A percentile compares a stretch with the other conserved stretches of the same genome.
Conservation (phyloP, 345 rosid genomes). For the Mercurialis annua region DNA sequence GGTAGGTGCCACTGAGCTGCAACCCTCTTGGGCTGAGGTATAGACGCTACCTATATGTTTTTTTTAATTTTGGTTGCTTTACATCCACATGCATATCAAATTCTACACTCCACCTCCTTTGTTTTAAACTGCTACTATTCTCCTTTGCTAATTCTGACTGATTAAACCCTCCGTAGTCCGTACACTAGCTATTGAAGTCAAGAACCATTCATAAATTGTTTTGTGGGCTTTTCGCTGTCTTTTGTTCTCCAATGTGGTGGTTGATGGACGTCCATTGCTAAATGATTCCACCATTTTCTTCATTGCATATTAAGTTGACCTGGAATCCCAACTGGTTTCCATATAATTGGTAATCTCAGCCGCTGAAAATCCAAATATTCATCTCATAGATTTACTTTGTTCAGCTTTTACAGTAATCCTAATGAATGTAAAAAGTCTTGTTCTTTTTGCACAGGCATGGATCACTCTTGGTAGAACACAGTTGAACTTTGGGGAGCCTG, state of each 20-base stretch:
- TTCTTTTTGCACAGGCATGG: conserved; percentile 55
- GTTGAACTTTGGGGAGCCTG: conserved; percentile 90
- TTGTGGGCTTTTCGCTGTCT: not conserved
- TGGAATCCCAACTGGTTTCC: not conserved
- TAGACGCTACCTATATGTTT: not conserved
- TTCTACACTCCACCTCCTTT: not conserved
- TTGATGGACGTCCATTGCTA: not conserved
- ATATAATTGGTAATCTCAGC: conserved; percentile 1
- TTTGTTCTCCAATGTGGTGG: not conserved
- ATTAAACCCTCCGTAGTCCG: not conserved
- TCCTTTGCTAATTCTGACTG: not conserved
- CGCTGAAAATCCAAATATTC: not conserved
- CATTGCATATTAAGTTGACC: not conserved
- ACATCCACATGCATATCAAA: not conserved
- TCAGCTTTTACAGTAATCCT: not conserved
- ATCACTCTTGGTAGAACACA: conserved; percentile 92
- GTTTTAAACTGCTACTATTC: not conserved
- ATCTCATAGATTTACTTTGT: not conserved
- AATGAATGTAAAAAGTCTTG: not conserved
- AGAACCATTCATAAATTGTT: not conserved
- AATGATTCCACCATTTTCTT: too few relatives aligned
- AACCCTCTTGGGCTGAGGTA: conserved; percentile 89
- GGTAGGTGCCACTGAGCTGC: conserved; percentile 73
- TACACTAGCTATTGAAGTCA: not conserved
- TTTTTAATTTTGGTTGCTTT: not conserved